These are phyloP conservation scores for Brasilioporus rufonigricans DNA, from an alignment of 768 basidiomycete species.

Conservation along the genomic window DNA sequence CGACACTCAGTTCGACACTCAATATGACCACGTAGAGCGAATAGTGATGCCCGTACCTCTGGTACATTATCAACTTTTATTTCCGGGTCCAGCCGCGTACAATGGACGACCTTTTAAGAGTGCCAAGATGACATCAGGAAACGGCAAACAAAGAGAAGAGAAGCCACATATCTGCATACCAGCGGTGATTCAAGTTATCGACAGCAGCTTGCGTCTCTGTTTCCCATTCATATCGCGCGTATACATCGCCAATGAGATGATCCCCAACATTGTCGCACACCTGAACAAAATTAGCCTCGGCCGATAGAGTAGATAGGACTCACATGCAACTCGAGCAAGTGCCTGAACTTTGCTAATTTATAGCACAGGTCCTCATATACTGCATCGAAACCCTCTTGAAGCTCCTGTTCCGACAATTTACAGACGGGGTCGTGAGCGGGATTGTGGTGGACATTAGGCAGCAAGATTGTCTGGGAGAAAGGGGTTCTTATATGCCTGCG, in stretches of 20 bases:
- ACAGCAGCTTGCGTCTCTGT: slow-evolving; percentile 94
- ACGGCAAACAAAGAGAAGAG: not conserved
- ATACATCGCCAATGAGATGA: slow-evolving; percentile 96
- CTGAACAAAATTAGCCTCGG: slow-evolving; percentile 34
- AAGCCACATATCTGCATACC: slow-evolving; percentile 82
- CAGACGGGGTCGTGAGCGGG: slow-evolving; percentile 91
- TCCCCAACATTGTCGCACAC: slow-evolving; percentile 99
- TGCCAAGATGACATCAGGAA: slow-evolving; percentile 4
- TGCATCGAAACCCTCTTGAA: slow-evolving; percentile 89
- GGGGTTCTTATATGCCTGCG: slow-evolving; percentile 98
- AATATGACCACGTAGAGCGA: too few species aligned
- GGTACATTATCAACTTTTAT: too few species aligned
- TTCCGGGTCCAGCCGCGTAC: too few species aligned
- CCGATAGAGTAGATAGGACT: slow-evolving; percentile 26
- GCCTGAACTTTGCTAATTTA: slow-evolving; percentile 92
- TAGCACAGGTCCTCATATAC: slow-evolving; percentile 96
- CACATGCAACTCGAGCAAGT: slow-evolving; percentile 93
- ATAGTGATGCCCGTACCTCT: too few species aligned
- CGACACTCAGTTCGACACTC: too few species aligned
- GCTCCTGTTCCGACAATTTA: slow-evolving; percentile 81
- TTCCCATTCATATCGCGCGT: slow-evolving; percentile 98
- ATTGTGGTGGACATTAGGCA: slow-evolving; percentile 98
- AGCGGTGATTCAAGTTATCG: slow-evolving; percentile 89
- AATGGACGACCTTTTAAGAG: slow-evolving; percentile 77
- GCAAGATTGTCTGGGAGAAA: slow-evolving; percentile 94